Evolutionary conservation across 1,284 basidiomycete genomes (phyloP), one percentile per base, ranked within the genome.

Genomic region (Tylopilus orsonianus): DNA sequence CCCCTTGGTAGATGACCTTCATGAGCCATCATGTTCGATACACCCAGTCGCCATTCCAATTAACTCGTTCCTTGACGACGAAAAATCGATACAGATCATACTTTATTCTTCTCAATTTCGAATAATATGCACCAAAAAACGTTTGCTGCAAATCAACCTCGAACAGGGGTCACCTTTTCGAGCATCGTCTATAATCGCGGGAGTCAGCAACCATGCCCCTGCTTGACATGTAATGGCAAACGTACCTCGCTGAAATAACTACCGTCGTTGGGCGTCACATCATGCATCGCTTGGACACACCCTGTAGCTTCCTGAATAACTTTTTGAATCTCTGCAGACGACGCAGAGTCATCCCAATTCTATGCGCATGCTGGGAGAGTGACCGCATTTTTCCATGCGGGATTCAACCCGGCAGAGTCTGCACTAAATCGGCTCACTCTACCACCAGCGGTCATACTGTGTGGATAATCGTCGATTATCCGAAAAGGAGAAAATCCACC

Each of bases 101-200:
- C 57, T 78, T 79, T 60, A 79, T 74, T 1, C 41, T 53, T 51
- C 67, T 69, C 36, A 77, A 52, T 16, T 53, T 55, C 3, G 55
- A 22, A 42, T 76, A 75, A 52, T 78, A 72, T 6, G 64, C 50
- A 0, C 76, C 75, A 51, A 75, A 79, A 59, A 75, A 78, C 0
- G 70, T 63, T 5, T 62, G 50, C 53, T 70, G 60, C 48, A 66
- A 71, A 35, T 77, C 54, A 3, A 59, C 42, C 50, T 78, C 61
- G 33, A 70, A 72, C 14, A 68, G 53, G 1, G 71, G 72, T n/a
- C n/a, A n/a, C n/a, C n/a, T n/a, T n/a, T n/a, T n/a, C n/a, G n/a
- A n/a, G n/a, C n/a, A n/a, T n/a, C 4, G 68, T 75, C 75, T 75
- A 26, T 34, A 9, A 16, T 7, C 10, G 23, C 23, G n/a, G 4